phyloP scores from a whole-genome alignment of 208 protist species.

The Leishmania major region DNA sequence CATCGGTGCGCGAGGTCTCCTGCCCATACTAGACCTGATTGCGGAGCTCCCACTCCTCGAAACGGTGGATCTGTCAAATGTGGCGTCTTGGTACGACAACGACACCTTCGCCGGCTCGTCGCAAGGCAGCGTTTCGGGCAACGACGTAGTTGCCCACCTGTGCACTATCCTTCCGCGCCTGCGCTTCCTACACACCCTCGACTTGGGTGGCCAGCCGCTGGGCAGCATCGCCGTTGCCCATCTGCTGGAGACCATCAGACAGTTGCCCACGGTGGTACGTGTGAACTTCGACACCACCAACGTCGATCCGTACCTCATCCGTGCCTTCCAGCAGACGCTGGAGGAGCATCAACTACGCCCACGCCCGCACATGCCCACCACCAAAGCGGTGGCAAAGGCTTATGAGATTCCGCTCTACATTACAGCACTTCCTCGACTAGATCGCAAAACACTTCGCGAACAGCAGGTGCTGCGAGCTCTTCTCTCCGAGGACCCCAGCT shows the following conservation, averaged over 20 bases:
- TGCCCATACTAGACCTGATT: slow-evolving; percentile 64
- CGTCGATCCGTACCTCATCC: slow-evolving; percentile 37
- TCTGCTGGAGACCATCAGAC: slow-evolving; percentile 37
- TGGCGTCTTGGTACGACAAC: slow-evolving; percentile 57
- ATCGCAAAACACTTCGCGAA: slow-evolving; percentile 75
- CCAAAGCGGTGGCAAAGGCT: not conserved
- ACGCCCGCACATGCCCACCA: not conserved
- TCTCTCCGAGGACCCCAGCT: slow-evolving; percentile 42
- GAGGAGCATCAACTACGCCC: slow-evolving; percentile 15
- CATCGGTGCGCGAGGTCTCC: slow-evolving; percentile 64
- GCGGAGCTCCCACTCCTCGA: slow-evolving; percentile 59
- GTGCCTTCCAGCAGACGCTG: slow-evolving; percentile 34
- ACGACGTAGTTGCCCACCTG: slow-evolving; percentile 53
- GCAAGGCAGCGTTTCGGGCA: slow-evolving; percentile 39
- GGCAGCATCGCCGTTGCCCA: slow-evolving; percentile 49
- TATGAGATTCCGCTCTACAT: slow-evolving; percentile 34
- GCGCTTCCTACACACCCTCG: slow-evolving; percentile 41
- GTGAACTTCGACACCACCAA: slow-evolving; percentile 33
- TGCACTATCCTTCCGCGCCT: slow-evolving; percentile 41
- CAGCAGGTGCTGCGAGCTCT: slow-evolving; percentile 67
- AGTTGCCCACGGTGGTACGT: slow-evolving; percentile 27
- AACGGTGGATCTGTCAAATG: slow-evolving; percentile 60
- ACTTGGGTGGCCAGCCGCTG: slow-evolving; percentile 53
- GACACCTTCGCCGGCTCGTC: slow-evolving; percentile 41
- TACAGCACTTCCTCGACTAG: slow-evolving; percentile 34